These are phyloP conservation scores for Puccinia polysora DNA, from an alignment of 1,284 basidiomycete species.

Conservation along the genomic window DNA sequence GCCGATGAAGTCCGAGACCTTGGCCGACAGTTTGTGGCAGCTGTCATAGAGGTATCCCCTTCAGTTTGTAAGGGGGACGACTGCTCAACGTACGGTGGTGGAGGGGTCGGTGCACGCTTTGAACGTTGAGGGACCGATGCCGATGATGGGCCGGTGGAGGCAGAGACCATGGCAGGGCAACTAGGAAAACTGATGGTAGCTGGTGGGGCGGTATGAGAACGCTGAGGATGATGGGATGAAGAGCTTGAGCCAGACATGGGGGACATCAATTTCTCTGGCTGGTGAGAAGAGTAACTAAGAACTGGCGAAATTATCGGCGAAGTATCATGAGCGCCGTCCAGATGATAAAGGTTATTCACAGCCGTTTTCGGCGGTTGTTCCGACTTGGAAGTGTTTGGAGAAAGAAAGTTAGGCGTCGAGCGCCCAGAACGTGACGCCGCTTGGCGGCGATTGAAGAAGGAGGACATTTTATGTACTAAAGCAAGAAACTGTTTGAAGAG, in stretches of 20 bases:
- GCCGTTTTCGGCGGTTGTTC: neutral
- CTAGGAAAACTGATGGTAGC: conserved; percentile 6
- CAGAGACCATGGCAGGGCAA: neutral
- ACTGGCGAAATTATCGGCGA: conserved; percentile 4
- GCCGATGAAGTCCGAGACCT: conserved; percentile 26
- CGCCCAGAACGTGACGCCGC: conserved; percentile 2
- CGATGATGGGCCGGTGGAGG: neutral
- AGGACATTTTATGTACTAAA: conserved; percentile 15
- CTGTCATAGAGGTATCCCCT: neutral
- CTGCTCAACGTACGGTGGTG: conserved; percentile 12
- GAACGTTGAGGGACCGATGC: neutral
- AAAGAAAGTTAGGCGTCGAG: conserved; percentile 6
- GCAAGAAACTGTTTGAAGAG: neutral
- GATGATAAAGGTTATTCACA: conserved; percentile 13
- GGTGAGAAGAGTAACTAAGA: conserved; percentile 5
- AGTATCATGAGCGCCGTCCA: neutral
- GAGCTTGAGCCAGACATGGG: conserved; percentile 10
- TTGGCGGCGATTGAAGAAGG: conserved; percentile 13
- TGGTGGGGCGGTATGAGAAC: conserved; percentile 11
- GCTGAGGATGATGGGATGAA: neutral
- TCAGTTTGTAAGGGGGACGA: neutral
- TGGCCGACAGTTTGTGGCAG: neutral
- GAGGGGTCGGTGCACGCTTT: conserved; percentile 13
- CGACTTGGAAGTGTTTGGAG: conserved; percentile 11
- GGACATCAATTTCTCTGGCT: conserved; percentile 2